Evolutionary conservation across 331 rosid genomes (phyloP), one percentile per base, ranked within the genome.

Genomic region (Erythrophleum ivorense): DNA sequence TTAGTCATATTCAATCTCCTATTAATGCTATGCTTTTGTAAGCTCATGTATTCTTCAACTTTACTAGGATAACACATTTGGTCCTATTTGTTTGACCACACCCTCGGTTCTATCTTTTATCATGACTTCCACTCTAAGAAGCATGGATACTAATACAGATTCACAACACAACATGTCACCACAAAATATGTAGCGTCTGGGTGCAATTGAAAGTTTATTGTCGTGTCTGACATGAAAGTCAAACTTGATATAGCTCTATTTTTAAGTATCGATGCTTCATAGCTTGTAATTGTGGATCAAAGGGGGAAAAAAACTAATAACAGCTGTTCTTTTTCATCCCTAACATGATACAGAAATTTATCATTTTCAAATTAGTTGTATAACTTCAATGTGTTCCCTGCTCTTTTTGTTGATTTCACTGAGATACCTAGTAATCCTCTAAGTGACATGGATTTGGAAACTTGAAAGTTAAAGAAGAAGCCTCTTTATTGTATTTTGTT

Each of bases 11-110:
- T n/a, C 41, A 11, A 62, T 76, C 15, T 78, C n/a, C 68, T 45
- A 16, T 78, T 50, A 79, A 54, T 45, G 54, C 55, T 43, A 52
- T 71, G 38, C 19, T 29, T 64, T 33, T 54, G 41, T 73, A n/a
- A 33, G 55, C 73, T 12, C 40, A 81, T 77, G 64, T 80, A 18
- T 77, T 58, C 40, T 62, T 64, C 7, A 46, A 9, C 50, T 46
- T 46, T 10, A 34, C 72, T 33, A 46, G 50, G 50, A 46, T 9
- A 46, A 11, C 50, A 9, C 50, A 7, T 8, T 46, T 46, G 50
- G 50, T 74, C 48, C 78, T 45, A 53, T 71, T 80, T 82, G 67
- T n/a, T 78, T 71, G 11, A 13, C 57, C 50, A 2, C 33, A 31
- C 33, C 58, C 40, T 16, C 21, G 40, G 58, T 76, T 41, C 54